Evolutionary conservation across 306 rosid species (phyloP).

Genomic region (Trifolium dubium): DNA sequence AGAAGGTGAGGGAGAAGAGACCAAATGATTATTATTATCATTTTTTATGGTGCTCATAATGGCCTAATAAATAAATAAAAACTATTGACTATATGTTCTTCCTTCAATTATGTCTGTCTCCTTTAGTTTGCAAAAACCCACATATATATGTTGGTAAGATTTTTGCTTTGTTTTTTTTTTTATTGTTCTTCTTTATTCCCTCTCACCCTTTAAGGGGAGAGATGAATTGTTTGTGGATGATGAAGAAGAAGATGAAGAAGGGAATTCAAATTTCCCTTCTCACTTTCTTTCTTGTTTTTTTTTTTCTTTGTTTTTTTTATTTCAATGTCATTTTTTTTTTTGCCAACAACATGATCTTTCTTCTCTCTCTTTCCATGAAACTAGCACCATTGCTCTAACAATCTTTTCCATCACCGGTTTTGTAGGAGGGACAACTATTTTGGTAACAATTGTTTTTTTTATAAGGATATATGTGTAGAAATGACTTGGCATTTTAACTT

Average conservation of each 20-base stretch:
- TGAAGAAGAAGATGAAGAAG: slow-evolving; percentile 43
- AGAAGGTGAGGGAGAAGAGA: slow-evolving; percentile 49
- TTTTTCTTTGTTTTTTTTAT: slow-evolving; percentile 29
- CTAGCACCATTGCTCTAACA: slow-evolving; percentile 39
- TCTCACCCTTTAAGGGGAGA: slow-evolving; percentile 46
- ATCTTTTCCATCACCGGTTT: slow-evolving; percentile 39
- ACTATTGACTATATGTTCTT: slow-evolving; percentile 8
- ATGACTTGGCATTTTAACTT: slow-evolving; percentile 37
- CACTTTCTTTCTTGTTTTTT: slow-evolving; percentile 30
- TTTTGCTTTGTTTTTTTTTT: slow-evolving; percentile 8
- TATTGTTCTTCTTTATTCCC: not conserved
- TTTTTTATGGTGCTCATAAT: slow-evolving; percentile 27
- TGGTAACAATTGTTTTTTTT: not conserved
- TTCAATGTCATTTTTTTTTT: slow-evolving; percentile 35
- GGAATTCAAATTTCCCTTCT: slow-evolving; percentile 46
- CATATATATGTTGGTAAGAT: slow-evolving; percentile 25
- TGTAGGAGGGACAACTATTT: slow-evolving; percentile 50
- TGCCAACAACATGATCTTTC: slow-evolving; percentile 17
- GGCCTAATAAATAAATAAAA: not conserved
- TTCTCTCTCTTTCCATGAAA: slow-evolving; percentile 42
- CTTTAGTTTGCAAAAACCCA: slow-evolving; percentile 35
- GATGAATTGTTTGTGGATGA: slow-evolving; percentile 37
- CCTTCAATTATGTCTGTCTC: slow-evolving; percentile 35
- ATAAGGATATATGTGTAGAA: not conserved
- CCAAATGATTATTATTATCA: slow-evolving; percentile 25